Evolutionary conservation across 2,329 filamentous ascomycete genomes (phyloP), one percentile per base, ranked within the genome.

Genomic region (Chaetomiaceae sp.): DNA sequence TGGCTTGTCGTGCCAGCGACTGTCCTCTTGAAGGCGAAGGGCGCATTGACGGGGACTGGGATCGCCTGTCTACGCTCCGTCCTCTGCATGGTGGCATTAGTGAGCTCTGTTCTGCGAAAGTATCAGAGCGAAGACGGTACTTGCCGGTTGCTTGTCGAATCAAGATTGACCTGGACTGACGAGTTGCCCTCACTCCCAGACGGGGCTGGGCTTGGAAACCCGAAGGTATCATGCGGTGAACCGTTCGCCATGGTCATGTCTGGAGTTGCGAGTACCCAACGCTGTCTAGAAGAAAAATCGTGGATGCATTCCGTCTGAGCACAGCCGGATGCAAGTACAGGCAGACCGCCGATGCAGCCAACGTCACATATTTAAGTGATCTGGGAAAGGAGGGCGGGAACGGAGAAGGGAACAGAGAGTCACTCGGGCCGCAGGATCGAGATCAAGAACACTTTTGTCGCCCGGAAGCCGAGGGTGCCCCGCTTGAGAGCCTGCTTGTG

Each of bases 91-190:
- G n/a, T 27, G 6, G 19, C 31, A 34, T 53, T 27, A 49, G 37
- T 23, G 20, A 23, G 6, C 23, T 11, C 4, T 31, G 27, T 6
- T 31, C 8, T 31, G 8, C 8, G 3, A 17, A 47, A 15, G n/a
- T 17, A 29, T 17, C 4, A 17, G 8, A 11, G 1, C 4, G 3
- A 22, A 15, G 8, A 31, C 19, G 17, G 3, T 14, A n/a, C 58
- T 12, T 43, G 63, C 62, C 60, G 59, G n/a, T 58, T 53, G 36
- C 60, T 63, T n/a, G 17, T 31, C n/a, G 46, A 42, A 49, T 63
- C 61, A 5, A 60, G 12, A 20, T 62, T 55, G 25, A 59, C 58
- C 31, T 62, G 60, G 23, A 60, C 52, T 27, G 61, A 63, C 19
- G 56, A 60, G 33, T 60, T 57, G 22, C 57, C 54, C 23, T 63